A percentile compares a stretch with the other conserved stretches of the same genome.
phyloP scores from a whole-genome alignment of 1,139 yeast species.

The Wickerhamomyces sp. region DNA sequence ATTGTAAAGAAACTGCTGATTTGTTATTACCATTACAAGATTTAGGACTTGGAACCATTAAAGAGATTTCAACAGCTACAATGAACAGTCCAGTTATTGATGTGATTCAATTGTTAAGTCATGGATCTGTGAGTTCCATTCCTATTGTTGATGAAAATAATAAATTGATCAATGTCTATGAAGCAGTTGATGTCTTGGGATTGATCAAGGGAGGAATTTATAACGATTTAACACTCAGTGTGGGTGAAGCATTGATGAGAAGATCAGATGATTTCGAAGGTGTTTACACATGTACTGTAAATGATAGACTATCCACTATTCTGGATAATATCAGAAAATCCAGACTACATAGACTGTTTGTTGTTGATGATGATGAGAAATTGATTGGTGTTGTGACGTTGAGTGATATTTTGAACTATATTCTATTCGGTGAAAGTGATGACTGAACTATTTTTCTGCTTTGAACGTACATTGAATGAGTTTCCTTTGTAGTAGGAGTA shows the following conservation, averaged over 20 bases:
- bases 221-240: conserved; percentile 84
- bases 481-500: not conserved
- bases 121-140: conserved; percentile 79
- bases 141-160: conserved; percentile 80
- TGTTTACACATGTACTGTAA: conserved; percentile 89
- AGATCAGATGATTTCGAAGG: conserved; percentile 97
- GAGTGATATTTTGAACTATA: conserved; percentile 85
- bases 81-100: conserved; percentile 94
- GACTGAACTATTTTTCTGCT: too few species aligned
- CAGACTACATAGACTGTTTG: conserved; percentile 85
- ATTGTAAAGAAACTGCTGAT: conserved; percentile 91
- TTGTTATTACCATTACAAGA: conserved; percentile 71
- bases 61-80: conserved; percentile 65
- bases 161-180: conserved; percentile 82
- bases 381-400: conserved; percentile 82
- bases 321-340: conserved; percentile 92
- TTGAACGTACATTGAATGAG: conserved; percentile 10
- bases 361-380: conserved; percentile 77
- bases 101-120: conserved; percentile 78
- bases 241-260: conserved; percentile 93
- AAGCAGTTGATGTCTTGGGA: conserved; percentile 91
- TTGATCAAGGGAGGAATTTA: conserved; percentile 92
- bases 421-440: conserved; percentile 59
- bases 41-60: conserved; percentile 53
- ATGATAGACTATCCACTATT: conserved; percentile 84